Evolutionary conservation across 306 rosid species (phyloP).

Genomic region (Quercus glauca): DNA sequence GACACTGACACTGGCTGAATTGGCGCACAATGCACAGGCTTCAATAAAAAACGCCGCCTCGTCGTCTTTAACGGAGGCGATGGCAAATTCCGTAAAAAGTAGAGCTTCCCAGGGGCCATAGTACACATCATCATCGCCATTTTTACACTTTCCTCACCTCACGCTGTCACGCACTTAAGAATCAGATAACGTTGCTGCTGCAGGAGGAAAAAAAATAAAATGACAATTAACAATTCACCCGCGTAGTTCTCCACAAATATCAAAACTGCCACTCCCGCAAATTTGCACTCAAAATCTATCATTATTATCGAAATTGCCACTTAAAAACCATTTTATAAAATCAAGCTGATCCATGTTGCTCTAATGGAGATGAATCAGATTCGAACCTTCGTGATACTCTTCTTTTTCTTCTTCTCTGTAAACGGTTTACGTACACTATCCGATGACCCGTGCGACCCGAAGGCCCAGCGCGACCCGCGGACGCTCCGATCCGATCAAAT

Average conservation of each 20-base stretch:
- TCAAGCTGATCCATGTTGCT: not conserved
- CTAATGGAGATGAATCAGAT: constrained; percentile 17
- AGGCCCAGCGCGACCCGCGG: constrained; percentile 17
- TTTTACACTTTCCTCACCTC: not conserved
- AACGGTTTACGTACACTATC: constrained; percentile 8
- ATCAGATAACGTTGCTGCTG: constrained; percentile 13
- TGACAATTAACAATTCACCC: not conserved
- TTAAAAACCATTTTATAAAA: not conserved
- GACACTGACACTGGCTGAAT: constrained; percentile 36
- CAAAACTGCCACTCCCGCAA: constrained; percentile 19
- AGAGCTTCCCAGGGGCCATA: constrained; percentile 12
- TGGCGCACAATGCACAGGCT: constrained; percentile 39
- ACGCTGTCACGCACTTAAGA: not conserved
- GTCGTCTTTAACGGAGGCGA: not conserved
- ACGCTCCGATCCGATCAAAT: constrained; percentile 51
- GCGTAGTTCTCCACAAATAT: constrained; percentile 8
- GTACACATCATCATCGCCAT: constrained; percentile 37
- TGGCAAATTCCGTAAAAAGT: not conserved
- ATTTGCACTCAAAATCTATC: not conserved
- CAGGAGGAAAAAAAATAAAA: not conserved
- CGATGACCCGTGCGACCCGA: constrained; percentile 35
- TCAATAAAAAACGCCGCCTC: constrained; percentile 26
- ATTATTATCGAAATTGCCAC: not conserved
- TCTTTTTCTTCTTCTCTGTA: constrained; percentile 10
- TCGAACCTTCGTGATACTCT: not conserved